A percentile compares a stretch with the other conserved stretches of the same genome.
phyloP scores from a whole-genome alignment of 768 basidiomycete species.

The Termitomyces sp. region DNA sequence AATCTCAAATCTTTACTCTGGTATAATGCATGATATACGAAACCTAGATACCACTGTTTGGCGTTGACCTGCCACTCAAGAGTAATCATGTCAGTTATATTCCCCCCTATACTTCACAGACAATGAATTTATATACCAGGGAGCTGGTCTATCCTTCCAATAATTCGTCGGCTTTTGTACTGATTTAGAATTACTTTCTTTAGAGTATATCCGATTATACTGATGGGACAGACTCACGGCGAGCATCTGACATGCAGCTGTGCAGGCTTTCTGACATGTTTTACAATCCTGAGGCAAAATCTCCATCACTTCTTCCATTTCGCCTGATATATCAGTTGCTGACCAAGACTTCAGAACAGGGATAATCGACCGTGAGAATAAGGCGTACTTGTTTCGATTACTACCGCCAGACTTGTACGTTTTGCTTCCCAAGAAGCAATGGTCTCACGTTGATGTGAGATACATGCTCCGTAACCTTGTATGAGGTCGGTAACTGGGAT shows the following conservation, averaged over 20 bases:
- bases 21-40: constrained; percentile 69
- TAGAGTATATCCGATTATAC: constrained; percentile 7
- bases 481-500: constrained; percentile 2
- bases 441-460: constrained; percentile 45
- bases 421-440: constrained; percentile 48
- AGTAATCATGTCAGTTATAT: background rate
- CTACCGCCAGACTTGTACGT: constrained; percentile 40
- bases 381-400: constrained; percentile 51
- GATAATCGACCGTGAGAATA: background rate
- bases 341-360: constrained; percentile 5
- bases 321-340: constrained; percentile 67
- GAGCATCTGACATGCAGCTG: constrained; percentile 68
- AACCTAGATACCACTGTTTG: background rate
- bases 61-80: background rate
- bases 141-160: constrained; percentile 49
- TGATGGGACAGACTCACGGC: constrained; percentile 37
- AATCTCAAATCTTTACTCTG: constrained; percentile 82
- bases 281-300: constrained; percentile 44
- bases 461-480: constrained; percentile 58
- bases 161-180: constrained; percentile 63
- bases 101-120: background rate
- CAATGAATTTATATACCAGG: constrained; percentile 17
- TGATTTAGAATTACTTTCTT: constrained; percentile 22
- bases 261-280: constrained; percentile 56
- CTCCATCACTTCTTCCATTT: constrained; percentile 56